Conservation (phyloP, 495 filamentous ascomycete species). For the Penicillium silybi region DNA sequence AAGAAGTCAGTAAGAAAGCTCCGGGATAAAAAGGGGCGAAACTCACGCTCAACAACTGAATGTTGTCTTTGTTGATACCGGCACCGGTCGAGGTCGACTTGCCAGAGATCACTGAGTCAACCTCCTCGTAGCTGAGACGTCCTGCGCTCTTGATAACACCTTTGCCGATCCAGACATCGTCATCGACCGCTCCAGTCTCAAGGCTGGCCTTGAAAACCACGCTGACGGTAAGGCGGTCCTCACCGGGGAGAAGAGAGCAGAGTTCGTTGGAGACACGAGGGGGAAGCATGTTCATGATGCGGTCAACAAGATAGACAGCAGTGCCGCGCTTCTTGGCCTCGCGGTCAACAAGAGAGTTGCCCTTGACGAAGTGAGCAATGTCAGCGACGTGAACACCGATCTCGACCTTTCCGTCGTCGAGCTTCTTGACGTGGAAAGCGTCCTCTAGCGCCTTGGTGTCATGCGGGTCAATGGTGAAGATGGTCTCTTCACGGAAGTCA, state of each 20-base stretch:
- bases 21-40: background rate
- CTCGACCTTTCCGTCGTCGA: conserved; percentile 80
- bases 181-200: conserved; percentile 66
- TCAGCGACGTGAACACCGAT: conserved; percentile 95
- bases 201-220: conserved; percentile 86
- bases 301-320: conserved; percentile 88
- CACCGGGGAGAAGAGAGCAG: conserved; percentile 77
- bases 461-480: conserved; percentile 87
- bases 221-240: conserved; percentile 88
- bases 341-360: conserved; percentile 91
- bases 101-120: conserved; percentile 71
- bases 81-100: conserved; percentile 54
- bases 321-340: conserved; percentile 98
- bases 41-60: conserved; percentile 72
- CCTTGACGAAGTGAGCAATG: conserved; percentile 94
- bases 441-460: conserved; percentile 81
- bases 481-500: conserved; percentile 85
- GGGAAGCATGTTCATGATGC: conserved; percentile 87
- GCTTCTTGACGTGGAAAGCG: conserved; percentile 83
- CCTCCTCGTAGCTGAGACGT: conserved; percentile 77
- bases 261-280: conserved; percentile 78
- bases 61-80: conserved; percentile 61
- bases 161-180: conserved; percentile 91
- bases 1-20: background rate
- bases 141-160: conserved; percentile 85